Conservation (phyloP, 1,139 yeast genomes). For the Kodamaea suecica region DNA sequence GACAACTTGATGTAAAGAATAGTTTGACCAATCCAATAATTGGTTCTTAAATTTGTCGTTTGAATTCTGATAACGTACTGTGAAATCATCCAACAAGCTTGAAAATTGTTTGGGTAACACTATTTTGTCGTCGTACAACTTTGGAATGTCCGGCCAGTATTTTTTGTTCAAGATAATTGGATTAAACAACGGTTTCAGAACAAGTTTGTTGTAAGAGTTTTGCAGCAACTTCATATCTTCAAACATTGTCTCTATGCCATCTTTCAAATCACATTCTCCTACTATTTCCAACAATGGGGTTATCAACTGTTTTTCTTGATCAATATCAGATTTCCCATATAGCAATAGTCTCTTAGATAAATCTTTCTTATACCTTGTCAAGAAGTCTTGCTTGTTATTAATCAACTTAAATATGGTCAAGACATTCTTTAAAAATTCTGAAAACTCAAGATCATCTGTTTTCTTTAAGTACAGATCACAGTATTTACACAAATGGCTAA, state of each 20-base stretch:
- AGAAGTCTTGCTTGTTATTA: conserved; percentile 34
- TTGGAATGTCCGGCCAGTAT: conserved; percentile 45
- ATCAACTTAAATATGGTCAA: conserved; percentile 33
- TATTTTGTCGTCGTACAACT: conserved; percentile 17
- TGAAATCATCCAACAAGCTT: conserved; percentile 12
- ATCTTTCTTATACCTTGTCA: conserved; percentile 33
- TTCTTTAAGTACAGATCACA: conserved; percentile 31
- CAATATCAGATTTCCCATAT: conserved; percentile 20
- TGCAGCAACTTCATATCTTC: conserved; percentile 24
- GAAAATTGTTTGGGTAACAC: conserved; percentile 11
- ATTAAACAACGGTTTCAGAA: conserved; percentile 22
- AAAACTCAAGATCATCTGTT: conserved; percentile 13
- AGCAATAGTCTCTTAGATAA: conserved; percentile 37
- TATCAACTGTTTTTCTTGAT: conserved; percentile 26
- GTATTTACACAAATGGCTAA: conserved; percentile 31
- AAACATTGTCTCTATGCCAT: conserved; percentile 33
- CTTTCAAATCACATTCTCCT: conserved; percentile 35
- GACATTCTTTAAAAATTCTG: conserved; percentile 21
- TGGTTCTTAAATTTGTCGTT: conserved; percentile 15
- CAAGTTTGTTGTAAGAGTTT: conserved; percentile 6
- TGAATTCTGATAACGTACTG: conserved; percentile 11
- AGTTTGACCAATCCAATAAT: conserved; percentile 23
- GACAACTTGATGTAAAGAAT: conserved; percentile 32
- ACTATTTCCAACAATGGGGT: conserved; percentile 24
- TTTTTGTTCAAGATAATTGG: conserved; percentile 35